These are phyloP conservation scores for Diplodia sapinea DNA, from an alignment of 2,329 filamentous ascomycete genomes.

Conservation along the genomic window DNA sequence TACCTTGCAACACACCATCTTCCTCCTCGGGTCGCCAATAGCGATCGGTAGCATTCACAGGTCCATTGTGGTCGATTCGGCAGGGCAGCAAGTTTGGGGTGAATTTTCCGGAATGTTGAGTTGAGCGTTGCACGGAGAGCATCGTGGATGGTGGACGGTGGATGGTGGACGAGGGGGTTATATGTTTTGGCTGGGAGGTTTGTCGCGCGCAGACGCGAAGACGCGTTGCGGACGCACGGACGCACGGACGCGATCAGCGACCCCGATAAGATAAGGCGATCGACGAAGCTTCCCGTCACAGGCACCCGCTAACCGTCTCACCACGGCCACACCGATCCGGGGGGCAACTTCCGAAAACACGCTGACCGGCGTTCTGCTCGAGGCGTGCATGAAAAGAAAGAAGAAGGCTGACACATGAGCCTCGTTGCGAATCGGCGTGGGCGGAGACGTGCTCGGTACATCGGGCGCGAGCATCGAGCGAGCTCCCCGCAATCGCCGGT, in stretches of 20 bases:
- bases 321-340: slow-evolving; percentile 4
- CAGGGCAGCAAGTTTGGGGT: slow-evolving; percentile 80
- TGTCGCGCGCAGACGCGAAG: too few relatives aligned
- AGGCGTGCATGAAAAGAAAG: background rate
- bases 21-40: slow-evolving; percentile 71
- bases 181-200: background rate
- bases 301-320: background rate
- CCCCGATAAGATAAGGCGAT: slow-evolving; percentile 25
- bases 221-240: background rate
- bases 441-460: slow-evolving; percentile 17
- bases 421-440: background rate
- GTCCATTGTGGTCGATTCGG: slow-evolving; percentile 77
- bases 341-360: background rate
- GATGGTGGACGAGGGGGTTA: background rate
- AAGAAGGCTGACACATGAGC: background rate
- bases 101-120: slow-evolving; percentile 46
- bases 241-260: background rate
- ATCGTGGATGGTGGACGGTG: slow-evolving; percentile 40
- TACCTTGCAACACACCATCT: slow-evolving; percentile 7
- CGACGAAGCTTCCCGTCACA: slow-evolving; percentile 15
- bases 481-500: slow-evolving; percentile 14
- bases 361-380: background rate
- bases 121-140: slow-evolving; percentile 51
- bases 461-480: slow-evolving; percentile 22
- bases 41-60: slow-evolving; percentile 65